Evolutionary conservation across 2,329 filamentous ascomycete genomes (phyloP).

Genomic region (Herpotrichia juniperi): DNA sequence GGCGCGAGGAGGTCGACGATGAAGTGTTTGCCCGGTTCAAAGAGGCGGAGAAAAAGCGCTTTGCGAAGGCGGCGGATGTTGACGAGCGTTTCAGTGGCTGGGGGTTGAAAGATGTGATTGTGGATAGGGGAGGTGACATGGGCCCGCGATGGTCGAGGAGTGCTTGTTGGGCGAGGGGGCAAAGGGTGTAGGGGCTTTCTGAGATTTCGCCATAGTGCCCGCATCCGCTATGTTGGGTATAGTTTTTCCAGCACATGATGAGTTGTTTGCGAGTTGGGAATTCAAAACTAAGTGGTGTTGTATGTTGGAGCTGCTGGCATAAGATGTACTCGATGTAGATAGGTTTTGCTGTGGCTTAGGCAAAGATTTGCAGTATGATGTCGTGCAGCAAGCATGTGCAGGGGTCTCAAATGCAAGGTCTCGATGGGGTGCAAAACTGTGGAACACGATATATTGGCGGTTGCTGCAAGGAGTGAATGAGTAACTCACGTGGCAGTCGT

Average conservation of each 20-base stretch:
- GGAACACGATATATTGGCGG: neutral
- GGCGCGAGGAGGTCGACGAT: neutral
- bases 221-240: slow-evolving; percentile 41
- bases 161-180: slow-evolving; percentile 25
- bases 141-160: slow-evolving; percentile 33
- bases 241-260: slow-evolving; percentile 41
- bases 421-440: neutral
- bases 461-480: neutral
- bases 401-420: neutral
- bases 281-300: neutral
- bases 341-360: no score
- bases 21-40: neutral
- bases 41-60: slow-evolving; percentile 16
- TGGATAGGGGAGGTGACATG: slow-evolving; percentile 31
- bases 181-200: slow-evolving; percentile 34
- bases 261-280: neutral
- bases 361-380: no score
- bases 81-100: slow-evolving; percentile 11
- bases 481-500: neutral
- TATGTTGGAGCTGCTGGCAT: no score
- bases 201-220: slow-evolving; percentile 38
- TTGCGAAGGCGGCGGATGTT: slow-evolving; percentile 8
- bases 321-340: no score
- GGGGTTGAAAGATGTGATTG: slow-evolving; percentile 11
- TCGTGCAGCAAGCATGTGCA: neutral